Evolutionary conservation across 805 yeast species (phyloP), one percentile per base, ranked within the genome.

Genomic region (Metschnikowia rubicola): DNA sequence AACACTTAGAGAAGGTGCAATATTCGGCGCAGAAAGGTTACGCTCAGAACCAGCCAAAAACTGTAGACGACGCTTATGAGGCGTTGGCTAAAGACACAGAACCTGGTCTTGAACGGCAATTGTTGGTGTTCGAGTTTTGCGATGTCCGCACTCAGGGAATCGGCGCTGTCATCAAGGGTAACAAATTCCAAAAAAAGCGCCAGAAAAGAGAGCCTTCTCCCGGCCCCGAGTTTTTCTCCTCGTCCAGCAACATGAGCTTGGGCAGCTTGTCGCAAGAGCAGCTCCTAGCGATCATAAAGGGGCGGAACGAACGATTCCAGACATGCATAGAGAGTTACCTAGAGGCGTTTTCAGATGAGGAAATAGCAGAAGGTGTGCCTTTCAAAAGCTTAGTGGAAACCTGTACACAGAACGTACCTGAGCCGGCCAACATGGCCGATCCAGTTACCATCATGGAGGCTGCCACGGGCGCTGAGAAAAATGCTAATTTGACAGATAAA

Each of bases 91-190:
- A 80, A 58, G 46, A 46, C 9, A 68, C 78, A 35, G 71, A 78
- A 39, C 65, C 80, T 17, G 75, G 78, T 37, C 62, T 62, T 11
- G 61, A 59, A 10, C 71, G 74, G 17, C 90, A 84, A 53, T 58
- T 87, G 8, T 68, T 91, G 28, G 71, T 88, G 1, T 86, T 91
- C 59, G 91, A 86, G 53, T 88, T 91, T 62, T 73, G 80, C 13
- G 96, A 91, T 62, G 87, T 86, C 11, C 57, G 77, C 70, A 56
- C 79, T 68, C 54, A 79, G 73, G 71, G 77, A 68, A 36, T 77
- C 63, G 67, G 70, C 0, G 61, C 70, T 6, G 54, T 56, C 0
- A 44, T 63, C 13, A 62, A 57, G 59, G 53, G 71, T 61, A 38
- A 45, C 37, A 30, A 46, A 52, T 29, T 30, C 28, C 36, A 17